Percentiles rank a stretch among this genome's conserved stretches.
These are phyloP conservation scores for Aspergillus leporis DNA, from an alignment of 495 filamentous ascomycete genomes.

Conservation along the genomic window DNA sequence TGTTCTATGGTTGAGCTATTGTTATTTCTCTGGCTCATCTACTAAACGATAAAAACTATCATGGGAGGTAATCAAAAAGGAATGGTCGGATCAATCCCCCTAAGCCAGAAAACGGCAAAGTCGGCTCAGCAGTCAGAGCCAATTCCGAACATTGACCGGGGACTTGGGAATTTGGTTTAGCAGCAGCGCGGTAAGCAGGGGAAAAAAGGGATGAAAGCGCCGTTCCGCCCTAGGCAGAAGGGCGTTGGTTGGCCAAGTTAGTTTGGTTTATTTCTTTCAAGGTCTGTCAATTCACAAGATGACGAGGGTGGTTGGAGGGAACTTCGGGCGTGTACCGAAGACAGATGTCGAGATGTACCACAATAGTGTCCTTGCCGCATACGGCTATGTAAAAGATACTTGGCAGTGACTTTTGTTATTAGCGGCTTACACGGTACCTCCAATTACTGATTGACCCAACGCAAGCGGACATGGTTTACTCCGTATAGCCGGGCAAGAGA, in stretches of 20 bases:
- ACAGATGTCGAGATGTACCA: slow-evolving; percentile 24
- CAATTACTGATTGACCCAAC: slow-evolving; percentile 11
- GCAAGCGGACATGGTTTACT: slow-evolving; percentile 17
- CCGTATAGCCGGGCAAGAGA: background rate
- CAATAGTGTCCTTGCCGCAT: slow-evolving; percentile 25
- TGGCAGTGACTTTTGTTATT: slow-evolving; percentile 19
- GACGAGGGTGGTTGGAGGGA: slow-evolving; percentile 19
- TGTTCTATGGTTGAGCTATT: slow-evolving; percentile 3
- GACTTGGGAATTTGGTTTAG: slow-evolving; percentile 23
- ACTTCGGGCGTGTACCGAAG: slow-evolving; percentile 37
- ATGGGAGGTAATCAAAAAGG: background rate
- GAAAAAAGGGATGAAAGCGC: slow-evolving; percentile 21
- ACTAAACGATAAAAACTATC: background rate
- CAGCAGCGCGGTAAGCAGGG: slow-evolving; percentile 27
- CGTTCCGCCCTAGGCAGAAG: slow-evolving; percentile 19
- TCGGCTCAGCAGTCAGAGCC: slow-evolving; percentile 22
- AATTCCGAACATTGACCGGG: slow-evolving; percentile 25
- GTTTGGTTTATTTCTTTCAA: slow-evolving; percentile 6
- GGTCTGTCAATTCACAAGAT: slow-evolving; percentile 9
- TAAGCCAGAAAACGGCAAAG: slow-evolving; percentile 21
- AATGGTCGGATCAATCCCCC: slow-evolving; percentile 14
- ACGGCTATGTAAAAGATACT: slow-evolving; percentile 22
- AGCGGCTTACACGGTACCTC: slow-evolving; percentile 13
- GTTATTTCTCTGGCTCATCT: slow-evolving; percentile 2
- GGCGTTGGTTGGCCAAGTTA: slow-evolving; percentile 8